These are phyloP conservation scores for Geotrichum fermentans DNA, from an alignment of 1,139 yeast species.

Conservation along the genomic window DNA sequence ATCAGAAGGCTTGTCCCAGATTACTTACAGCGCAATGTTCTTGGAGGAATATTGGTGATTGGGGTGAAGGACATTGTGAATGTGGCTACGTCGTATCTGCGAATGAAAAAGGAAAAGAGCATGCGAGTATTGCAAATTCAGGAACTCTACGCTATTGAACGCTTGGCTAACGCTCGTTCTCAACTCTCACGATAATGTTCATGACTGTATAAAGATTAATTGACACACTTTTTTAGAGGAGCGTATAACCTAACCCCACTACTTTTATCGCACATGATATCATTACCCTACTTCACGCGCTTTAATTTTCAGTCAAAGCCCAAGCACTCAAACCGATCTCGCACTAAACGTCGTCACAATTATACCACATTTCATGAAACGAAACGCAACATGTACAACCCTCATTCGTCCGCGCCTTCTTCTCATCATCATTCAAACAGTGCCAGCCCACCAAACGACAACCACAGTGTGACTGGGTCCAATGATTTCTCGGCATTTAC, in stretches of 20 bases:
- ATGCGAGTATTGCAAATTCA: slow-evolving; percentile 26
- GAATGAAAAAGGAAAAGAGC: slow-evolving; percentile 28
- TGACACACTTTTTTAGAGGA: neutral
- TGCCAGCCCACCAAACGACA: slow-evolving; percentile 5
- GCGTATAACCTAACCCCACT: slow-evolving; percentile 6
- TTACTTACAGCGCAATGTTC: slow-evolving; percentile 43
- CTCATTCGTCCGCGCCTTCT: slow-evolving; percentile 9
- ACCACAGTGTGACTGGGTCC: slow-evolving; percentile 5
- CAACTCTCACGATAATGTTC: too few relatives aligned
- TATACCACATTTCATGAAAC: slow-evolving; percentile 17
- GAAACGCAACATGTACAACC: slow-evolving; percentile 13
- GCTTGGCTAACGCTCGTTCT: too few relatives aligned
- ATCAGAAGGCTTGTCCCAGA: slow-evolving; percentile 27
- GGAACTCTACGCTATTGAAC: neutral
- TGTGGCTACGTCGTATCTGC: slow-evolving; percentile 28
- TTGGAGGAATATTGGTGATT: slow-evolving; percentile 43
- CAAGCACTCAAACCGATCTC: neutral
- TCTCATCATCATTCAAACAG: slow-evolving; percentile 2
- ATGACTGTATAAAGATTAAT: neutral
- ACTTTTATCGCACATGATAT: neutral
- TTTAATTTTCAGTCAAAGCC: neutral
- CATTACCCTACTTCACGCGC: neutral
- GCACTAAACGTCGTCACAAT: slow-evolving; percentile 19
- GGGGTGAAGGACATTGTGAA: slow-evolving; percentile 41
- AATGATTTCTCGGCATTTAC: slow-evolving; percentile 17